phyloP scores from a whole-genome alignment of 768 basidiomycete genomes.

The Peribolospora kevripleyi region DNA sequence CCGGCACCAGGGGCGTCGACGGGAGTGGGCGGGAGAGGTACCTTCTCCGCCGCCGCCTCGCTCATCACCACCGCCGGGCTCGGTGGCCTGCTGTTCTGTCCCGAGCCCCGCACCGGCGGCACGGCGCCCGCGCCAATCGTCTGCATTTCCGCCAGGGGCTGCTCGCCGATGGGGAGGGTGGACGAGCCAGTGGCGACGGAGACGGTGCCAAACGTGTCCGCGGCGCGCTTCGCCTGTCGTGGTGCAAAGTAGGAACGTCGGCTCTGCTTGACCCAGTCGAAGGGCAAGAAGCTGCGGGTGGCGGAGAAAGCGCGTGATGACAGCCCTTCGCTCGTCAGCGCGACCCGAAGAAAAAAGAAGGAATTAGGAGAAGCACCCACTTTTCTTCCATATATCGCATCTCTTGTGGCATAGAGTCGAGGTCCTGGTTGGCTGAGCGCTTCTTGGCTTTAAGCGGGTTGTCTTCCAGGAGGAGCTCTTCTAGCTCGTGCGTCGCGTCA shows the following conservation, averaged over 20 bases:
- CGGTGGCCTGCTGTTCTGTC: too few relatives aligned
- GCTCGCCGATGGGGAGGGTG: slow-evolving; percentile 5
- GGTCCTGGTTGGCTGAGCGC: slow-evolving; percentile 68
- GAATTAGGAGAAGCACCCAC: slow-evolving; percentile 21
- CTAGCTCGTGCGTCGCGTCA: slow-evolving; percentile 91
- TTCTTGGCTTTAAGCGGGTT: slow-evolving; percentile 88
- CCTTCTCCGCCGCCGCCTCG: too few relatives aligned
- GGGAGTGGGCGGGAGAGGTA: too few relatives aligned
- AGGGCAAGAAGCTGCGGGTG: slow-evolving; percentile 4
- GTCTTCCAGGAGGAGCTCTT: slow-evolving; percentile 83
- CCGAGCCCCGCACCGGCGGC: too few relatives aligned
- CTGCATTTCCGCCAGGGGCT: slow-evolving; percentile 5
- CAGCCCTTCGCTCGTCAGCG: neutral
- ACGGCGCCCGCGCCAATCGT: too few relatives aligned
- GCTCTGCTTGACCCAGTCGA: slow-evolving; percentile 2
- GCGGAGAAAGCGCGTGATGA: neutral
- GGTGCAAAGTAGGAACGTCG: neutral
- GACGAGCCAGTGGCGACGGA: neutral
- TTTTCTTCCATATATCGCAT: slow-evolving; percentile 98
- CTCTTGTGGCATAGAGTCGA: slow-evolving; percentile 62
- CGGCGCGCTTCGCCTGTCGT: neutral
- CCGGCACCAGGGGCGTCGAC: too few relatives aligned
- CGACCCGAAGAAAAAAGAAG: neutral
- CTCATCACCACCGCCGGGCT: too few relatives aligned
- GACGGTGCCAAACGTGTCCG: neutral